phyloP scores from a whole-genome alignment of 371 early-diverging fungal species.

The Mucor racemosus region DNA sequence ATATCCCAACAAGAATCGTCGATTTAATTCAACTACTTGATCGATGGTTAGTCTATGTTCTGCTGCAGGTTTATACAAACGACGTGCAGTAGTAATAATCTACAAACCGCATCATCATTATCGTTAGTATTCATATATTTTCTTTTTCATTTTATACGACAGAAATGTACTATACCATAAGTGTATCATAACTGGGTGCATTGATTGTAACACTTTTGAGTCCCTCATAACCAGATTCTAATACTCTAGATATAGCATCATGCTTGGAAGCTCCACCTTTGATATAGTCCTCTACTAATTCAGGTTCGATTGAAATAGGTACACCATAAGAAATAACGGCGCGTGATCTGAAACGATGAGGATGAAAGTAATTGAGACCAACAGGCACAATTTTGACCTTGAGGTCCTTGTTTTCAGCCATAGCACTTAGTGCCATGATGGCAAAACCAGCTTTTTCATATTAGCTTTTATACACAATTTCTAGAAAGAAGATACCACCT shows the following conservation, averaged over 20 bases:
- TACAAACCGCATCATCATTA: background rate
- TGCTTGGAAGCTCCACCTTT: conserved; percentile 75
- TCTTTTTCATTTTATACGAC: background rate
- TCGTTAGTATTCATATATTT: background rate
- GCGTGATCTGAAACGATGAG: conserved; percentile 86
- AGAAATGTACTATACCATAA: conserved; percentile 52
- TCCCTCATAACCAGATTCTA: conserved; percentile 66
- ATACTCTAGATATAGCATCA: conserved; percentile 66
- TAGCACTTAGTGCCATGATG: conserved; percentile 85
- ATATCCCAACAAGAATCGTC: conserved; percentile 73
- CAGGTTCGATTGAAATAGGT: conserved; percentile 69
- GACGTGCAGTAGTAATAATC: conserved; percentile 71
- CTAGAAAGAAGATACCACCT: background rate
- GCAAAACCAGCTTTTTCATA: conserved; percentile 59
- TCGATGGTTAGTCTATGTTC: conserved; percentile 64
- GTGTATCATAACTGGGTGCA: conserved; percentile 80
- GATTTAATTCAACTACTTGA: conserved; percentile 70
- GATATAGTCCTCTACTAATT: conserved; percentile 70
- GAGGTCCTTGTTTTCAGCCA: conserved; percentile 73
- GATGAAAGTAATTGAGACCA: conserved; percentile 88
- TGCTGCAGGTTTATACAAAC: conserved; percentile 72
- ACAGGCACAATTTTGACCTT: conserved; percentile 86
- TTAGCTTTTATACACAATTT: background rate
- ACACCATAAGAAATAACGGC: conserved; percentile 89
- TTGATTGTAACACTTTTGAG: conserved; percentile 83